phyloP scores from a whole-genome alignment of 805 yeast genomes.

The Candida loeiensis region DNA sequence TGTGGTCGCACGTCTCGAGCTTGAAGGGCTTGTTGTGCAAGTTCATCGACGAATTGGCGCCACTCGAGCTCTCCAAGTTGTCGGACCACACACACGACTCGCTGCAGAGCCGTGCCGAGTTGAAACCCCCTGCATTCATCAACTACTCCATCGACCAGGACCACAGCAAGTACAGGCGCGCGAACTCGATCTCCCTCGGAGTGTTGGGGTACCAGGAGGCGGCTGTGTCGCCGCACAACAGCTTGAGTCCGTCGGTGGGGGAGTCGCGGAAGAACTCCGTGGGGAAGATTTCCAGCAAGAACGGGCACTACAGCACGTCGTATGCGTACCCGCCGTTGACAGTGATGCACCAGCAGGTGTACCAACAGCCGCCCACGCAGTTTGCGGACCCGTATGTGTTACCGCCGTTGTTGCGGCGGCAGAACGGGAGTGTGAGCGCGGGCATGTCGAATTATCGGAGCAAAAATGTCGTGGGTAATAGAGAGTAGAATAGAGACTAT shows the following conservation, averaged over 20 bases:
- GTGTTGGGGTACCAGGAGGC: conserved; percentile 4
- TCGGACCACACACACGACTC: not conserved
- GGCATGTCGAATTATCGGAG: not conserved
- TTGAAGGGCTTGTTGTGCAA: conserved; percentile 16
- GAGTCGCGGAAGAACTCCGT: conserved; percentile 7
- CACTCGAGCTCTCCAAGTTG: conserved; percentile 5
- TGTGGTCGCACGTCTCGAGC: conserved; percentile 13
- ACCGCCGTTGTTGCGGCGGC: conserved; percentile 11
- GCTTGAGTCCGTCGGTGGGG: conserved; percentile 1
- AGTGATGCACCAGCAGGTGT: not conserved
- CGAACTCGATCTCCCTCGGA: conserved; percentile 22
- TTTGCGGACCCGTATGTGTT: conserved; percentile 9
- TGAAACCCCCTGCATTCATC: conserved; percentile 2
- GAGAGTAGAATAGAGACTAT: too few species aligned
- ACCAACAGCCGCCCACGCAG: conserved; percentile 3
- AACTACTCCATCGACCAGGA: conserved; percentile 11
- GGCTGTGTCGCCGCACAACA: conserved; percentile 6
- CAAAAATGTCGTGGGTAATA: not conserved
- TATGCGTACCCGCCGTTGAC: conserved; percentile 4
- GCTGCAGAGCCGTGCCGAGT: not conserved
- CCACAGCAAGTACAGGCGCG: conserved; percentile 9
- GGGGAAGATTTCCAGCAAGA: conserved; percentile 1
- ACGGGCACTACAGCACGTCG: conserved; percentile 5
- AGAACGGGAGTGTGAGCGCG: not conserved
- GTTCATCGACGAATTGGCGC: conserved; percentile 13